These are phyloP conservation scores for Eutrema japonicum DNA, from an alignment of 345 rosid genomes.

Conservation along the genomic window DNA sequence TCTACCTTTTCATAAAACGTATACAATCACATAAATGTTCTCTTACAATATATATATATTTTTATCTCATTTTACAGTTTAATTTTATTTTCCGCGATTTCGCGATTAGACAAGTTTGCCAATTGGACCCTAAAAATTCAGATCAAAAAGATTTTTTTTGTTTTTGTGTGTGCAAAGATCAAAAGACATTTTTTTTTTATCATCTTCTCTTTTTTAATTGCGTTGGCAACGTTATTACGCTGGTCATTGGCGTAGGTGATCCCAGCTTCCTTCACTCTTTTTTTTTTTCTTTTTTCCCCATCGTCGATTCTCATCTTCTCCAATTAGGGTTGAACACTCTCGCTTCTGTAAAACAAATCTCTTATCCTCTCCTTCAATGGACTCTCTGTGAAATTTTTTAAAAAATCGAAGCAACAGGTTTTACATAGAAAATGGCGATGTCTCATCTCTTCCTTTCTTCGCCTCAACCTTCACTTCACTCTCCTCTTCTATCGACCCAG, in stretches of 20 bases:
- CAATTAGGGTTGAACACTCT: slow-evolving; percentile 7
- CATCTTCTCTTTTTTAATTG: too few species aligned
- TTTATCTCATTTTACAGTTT: too few species aligned
- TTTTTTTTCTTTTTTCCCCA: too few species aligned
- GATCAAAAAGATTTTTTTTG: too few species aligned
- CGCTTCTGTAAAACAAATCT: background rate
- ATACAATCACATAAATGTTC: too few species aligned
- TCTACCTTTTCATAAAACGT: too few species aligned
- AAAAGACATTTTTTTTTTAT: too few species aligned
- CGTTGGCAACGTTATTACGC: background rate
- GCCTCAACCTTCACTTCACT: slow-evolving; percentile 19
- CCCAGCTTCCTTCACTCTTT: background rate
- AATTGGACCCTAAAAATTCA: too few species aligned
- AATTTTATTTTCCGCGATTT: too few species aligned
- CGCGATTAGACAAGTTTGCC: too few species aligned
- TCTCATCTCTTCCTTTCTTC: slow-evolving; percentile 42
- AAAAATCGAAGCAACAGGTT: background rate
- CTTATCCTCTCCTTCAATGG: slow-evolving; percentile 31
- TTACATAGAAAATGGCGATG: slow-evolving; percentile 22
- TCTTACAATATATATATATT: too few species aligned
- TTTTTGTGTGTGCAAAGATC: too few species aligned
- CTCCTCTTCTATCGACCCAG: slow-evolving; percentile 29
- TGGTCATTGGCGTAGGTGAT: slow-evolving; percentile 17
- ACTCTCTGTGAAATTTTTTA: background rate
- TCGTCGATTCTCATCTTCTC: background rate